Evolutionary conservation across 1,284 basidiomycete species (phyloP).

Genomic region (Ganoderma lingzhi): DNA sequence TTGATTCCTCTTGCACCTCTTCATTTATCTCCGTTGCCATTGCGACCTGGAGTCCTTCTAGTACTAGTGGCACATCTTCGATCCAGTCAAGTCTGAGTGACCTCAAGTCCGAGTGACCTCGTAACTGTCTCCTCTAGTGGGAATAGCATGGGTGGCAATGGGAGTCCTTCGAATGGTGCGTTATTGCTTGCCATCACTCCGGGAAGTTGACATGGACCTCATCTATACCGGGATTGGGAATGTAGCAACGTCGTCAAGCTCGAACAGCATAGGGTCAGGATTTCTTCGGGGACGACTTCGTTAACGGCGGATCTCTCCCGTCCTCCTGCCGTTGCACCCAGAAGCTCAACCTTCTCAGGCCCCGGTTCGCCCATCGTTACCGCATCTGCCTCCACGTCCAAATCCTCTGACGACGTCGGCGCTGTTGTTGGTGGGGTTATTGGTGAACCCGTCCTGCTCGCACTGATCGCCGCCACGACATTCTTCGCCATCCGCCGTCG

Average conservation of each 20-base stretch:
- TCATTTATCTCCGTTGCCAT: too few species aligned
- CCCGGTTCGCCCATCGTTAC: neutral
- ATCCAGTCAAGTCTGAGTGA: too few species aligned
- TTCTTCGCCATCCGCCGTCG: constrained; percentile 24
- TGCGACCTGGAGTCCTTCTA: too few species aligned
- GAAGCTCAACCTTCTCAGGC: neutral
- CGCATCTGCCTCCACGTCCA: neutral
- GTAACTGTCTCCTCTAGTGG: neutral
- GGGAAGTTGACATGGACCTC: neutral
- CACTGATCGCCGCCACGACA: constrained; percentile 14
- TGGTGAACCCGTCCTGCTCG: constrained; percentile 26
- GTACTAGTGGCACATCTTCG: too few species aligned
- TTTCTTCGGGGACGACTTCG: neutral
- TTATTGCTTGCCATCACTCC: neutral
- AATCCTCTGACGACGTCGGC: constrained; percentile 4
- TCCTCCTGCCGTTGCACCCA: neutral
- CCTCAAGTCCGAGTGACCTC: neutral
- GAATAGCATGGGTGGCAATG: neutral
- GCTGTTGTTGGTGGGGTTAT: constrained; percentile 35
- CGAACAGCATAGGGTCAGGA: neutral
- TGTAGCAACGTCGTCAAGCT: neutral
- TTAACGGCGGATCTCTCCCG: neutral
- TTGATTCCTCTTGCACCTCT: too few species aligned
- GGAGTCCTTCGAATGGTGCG: neutral
- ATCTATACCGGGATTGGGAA: neutral